Conservation (phyloP, 495 filamentous ascomycete species). For the Rhizodiscina lignyota region DNA sequence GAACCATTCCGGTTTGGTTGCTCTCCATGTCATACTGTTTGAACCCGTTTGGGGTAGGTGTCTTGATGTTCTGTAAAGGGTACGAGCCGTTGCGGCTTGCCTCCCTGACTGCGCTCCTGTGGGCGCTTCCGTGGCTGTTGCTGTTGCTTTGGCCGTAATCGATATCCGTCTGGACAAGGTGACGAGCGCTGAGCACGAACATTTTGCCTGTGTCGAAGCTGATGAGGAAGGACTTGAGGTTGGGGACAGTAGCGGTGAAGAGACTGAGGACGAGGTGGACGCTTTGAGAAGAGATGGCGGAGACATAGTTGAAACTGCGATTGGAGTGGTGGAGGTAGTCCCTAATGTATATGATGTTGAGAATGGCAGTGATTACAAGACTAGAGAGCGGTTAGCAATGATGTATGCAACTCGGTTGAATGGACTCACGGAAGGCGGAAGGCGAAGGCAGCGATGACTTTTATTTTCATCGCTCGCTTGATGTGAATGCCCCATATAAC, state of each 20-base stretch:
- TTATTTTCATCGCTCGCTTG: slow-evolving; percentile 2
- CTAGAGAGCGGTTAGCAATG: too few relatives aligned
- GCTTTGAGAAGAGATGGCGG: slow-evolving; percentile 4
- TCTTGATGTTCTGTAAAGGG: too few relatives aligned
- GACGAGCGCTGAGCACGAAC: not conserved
- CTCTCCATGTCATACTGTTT: too few relatives aligned
- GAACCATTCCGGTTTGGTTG: too few relatives aligned
- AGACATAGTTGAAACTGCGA: slow-evolving; percentile 1
- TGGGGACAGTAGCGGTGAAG: slow-evolving; percentile 10
- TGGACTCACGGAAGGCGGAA: slow-evolving; percentile 8
- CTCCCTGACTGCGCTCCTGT: too few relatives aligned
- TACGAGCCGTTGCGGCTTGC: too few relatives aligned
- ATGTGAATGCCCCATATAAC: slow-evolving; percentile 12
- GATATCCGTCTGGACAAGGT: too few relatives aligned
- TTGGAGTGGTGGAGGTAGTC: slow-evolving; percentile 1
- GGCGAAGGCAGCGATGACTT: slow-evolving; percentile 9
- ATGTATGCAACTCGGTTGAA: too few relatives aligned
- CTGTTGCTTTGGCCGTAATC: too few relatives aligned
- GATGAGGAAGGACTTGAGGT: slow-evolving; percentile 8
- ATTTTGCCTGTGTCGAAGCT: slow-evolving; percentile 1
- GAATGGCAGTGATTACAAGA: slow-evolving; percentile 1
- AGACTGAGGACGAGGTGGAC: slow-evolving; percentile 5
- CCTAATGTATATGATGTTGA: slow-evolving; percentile 2
- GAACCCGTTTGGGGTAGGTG: too few relatives aligned
- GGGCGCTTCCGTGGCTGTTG: too few relatives aligned